Evolutionary conservation across 1,284 basidiomycete species (phyloP), one percentile per base, ranked within the genome.

Genomic region (Austroboletus novae-zelandiae): DNA sequence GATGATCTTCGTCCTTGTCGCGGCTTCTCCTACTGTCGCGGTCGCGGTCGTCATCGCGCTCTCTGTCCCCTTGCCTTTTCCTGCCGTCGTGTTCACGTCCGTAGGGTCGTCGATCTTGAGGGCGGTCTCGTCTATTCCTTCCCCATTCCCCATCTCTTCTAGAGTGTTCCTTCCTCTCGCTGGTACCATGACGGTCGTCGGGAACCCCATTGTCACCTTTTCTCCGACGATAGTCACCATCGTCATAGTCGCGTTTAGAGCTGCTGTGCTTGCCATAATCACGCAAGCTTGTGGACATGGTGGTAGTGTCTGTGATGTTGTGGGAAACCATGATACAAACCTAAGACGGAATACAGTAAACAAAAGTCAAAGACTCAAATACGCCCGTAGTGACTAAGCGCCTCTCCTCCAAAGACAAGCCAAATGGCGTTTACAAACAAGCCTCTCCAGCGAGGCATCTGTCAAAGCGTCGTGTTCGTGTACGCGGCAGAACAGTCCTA

Each of bases 1-100:
- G 70, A 52, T 69, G 55, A 45, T 74, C 71, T 52, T 73, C 66
- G 47, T 80, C 75, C 48, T 71, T 61, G 45, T 75, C 72, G 27
- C 70, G 58, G 36, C 53, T 54, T 40, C 56, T 56, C 43, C 62
- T 50, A 14, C 59, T 48, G 47, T 61, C 57, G 36, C 47, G 54
- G 48, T 52, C 47, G 15, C 58, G 55, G 18, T 48, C 35, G 11
- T 52, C 50, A 9, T 66, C 55, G 71, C 64, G 47, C 66, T 64
- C 52, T 67, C 64, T 57, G 61, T 55, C 49, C 60, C 54, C 40
- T 60, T 52, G 50, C 74, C 71, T 57, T 72, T 74, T 55, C 39
- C 50, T 43, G 29, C 52, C 45, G 15, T 58, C 47, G 43, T 60
- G 39, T 43, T 45, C 51, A 45, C 60, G 60, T 39, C 52, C 44